Base-by-base conservation (phyloP, 2,329 filamentous ascomycete genomes). In the Phyllosticta citriasiana region DNA sequence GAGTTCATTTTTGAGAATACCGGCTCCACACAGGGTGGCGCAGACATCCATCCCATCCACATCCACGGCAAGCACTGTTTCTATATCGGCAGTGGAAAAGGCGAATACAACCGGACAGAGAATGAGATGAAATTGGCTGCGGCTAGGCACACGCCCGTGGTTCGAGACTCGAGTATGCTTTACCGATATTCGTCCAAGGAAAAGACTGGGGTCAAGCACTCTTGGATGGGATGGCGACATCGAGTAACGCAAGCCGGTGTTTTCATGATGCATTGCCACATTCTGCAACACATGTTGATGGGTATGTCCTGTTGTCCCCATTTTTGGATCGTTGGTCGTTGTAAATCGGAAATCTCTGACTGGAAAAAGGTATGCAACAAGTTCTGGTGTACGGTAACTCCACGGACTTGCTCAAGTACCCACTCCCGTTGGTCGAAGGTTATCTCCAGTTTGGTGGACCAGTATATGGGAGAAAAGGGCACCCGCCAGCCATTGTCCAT, bases 241-340 rank as follows among this genome's bases (percentile, higher is more conserved):
- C 73, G 81, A 3, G 79, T 85, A 0, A 73, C 71, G 8, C 71
- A 79, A 61, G 70, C 79, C 0, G 84, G 83, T 0, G 81, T 82
- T 2, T 86, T 82, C 82, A 81, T 85, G 81, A 73, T 85, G 64
- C 83, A 86, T 68, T 86, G 83, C 64, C 83, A 86, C 67, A 78
- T 81, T 16, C 64, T 82, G 57, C 78, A 80, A 59, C 83, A 86
- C 67, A 82, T 83, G 77, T 71, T 82, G 19, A 84, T 84, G 81
- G 80, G 79, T 54, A 59, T 6, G 12, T 26, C n/a, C 14, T 27
- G 33, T 22, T 22, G 19, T 22, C 19, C 19, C 19, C 19, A 22
- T 22, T 22, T 22, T 22, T 22, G 19, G 19, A 22, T 22, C 19
- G 19, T 22, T 22, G 19, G 19, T 22, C 19, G 19, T 33, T 40